A percentile compares a stretch with the other conserved stretches of the same genome.
These are phyloP conservation scores for Populus simonii DNA, from an alignment of 345 rosid genomes.

Conservation along the genomic window DNA sequence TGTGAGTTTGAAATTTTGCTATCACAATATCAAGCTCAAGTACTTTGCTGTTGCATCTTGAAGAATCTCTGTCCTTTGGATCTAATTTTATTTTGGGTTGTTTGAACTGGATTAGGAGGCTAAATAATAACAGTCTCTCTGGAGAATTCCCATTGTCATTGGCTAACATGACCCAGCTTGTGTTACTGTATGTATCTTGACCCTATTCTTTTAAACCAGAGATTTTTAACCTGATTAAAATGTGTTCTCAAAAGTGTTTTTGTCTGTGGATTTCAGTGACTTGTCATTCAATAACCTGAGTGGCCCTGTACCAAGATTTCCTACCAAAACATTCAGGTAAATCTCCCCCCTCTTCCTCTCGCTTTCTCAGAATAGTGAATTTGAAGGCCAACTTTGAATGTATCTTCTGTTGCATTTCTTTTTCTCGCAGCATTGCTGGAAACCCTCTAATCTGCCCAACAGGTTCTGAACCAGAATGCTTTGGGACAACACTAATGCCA, in stretches of 20 bases:
- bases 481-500: slow-evolving; percentile 74
- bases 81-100: background rate
- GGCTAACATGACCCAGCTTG: slow-evolving; percentile 85
- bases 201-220: slow-evolving; percentile 1
- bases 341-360: slow-evolving; percentile 13
- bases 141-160: slow-evolving; percentile 63
- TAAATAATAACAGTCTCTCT: slow-evolving; percentile 84
- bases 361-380: slow-evolving; percentile 8
- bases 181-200: slow-evolving; percentile 63
- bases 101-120: slow-evolving; percentile 53
- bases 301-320: slow-evolving; percentile 80
- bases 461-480: slow-evolving; percentile 87
- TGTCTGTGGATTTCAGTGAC: slow-evolving; percentile 50
- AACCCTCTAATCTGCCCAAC: slow-evolving; percentile 86
- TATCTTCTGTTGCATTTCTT: background rate
- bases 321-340: slow-evolving; percentile 91
- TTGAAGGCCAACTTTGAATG: background rate
- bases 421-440: slow-evolving; percentile 68
- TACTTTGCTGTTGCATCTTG: background rate
- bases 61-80: background rate
- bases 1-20: slow-evolving; percentile 49
- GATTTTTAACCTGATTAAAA: background rate
- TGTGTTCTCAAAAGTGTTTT: background rate
- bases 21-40: background rate
- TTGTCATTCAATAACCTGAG: slow-evolving; percentile 91